Evolutionary conservation across 352 stramenopile species (phyloP).

Genomic region (Pythium vanterpoolii): DNA sequence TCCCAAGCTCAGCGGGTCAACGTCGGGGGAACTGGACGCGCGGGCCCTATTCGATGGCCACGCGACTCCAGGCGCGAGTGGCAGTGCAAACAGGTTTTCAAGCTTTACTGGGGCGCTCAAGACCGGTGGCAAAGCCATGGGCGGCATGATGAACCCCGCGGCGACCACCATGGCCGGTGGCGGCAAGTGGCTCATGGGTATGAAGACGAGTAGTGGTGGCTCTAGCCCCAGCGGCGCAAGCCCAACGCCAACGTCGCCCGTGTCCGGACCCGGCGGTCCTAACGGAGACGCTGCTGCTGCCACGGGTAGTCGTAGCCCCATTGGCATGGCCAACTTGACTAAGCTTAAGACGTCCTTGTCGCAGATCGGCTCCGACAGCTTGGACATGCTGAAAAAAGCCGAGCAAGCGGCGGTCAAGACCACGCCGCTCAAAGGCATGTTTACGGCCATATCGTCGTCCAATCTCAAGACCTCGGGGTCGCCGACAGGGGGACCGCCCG

Average conservation of each 20-base stretch:
- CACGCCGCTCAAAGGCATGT: slow-evolving; percentile 33
- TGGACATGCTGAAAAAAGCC: slow-evolving; percentile 76
- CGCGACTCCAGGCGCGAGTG: slow-evolving; percentile 1
- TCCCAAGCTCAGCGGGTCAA: slow-evolving; percentile 16
- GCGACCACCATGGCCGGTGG: slow-evolving; percentile 48
- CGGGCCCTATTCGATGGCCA: slow-evolving; percentile 40
- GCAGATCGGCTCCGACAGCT: slow-evolving; percentile 62
- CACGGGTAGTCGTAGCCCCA: neutral
- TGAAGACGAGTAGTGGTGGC: slow-evolving; percentile 18
- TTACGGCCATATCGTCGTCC: slow-evolving; percentile 14
- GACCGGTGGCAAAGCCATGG: slow-evolving; percentile 60
- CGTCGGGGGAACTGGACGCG: slow-evolving; percentile 27
- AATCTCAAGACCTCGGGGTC: slow-evolving; percentile 8
- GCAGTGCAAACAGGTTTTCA: slow-evolving; percentile 60
- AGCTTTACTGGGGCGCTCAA: slow-evolving; percentile 68
- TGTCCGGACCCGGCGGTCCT: neutral
- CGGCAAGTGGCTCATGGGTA: slow-evolving; percentile 80
- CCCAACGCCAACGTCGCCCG: slow-evolving; percentile 12
- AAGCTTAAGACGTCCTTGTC: slow-evolving; percentile 59
- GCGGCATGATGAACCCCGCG: slow-evolving; percentile 39
- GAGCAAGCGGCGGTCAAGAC: slow-evolving; percentile 57
- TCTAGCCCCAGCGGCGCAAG: too few species aligned
- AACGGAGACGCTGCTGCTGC: slow-evolving; percentile 7
- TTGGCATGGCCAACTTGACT: slow-evolving; percentile 42
- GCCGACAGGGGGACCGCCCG: slow-evolving; percentile 14